Conservation (phyloP, 2,329 filamentous ascomycete genomes). For the Diaporthe vaccinii region DNA sequence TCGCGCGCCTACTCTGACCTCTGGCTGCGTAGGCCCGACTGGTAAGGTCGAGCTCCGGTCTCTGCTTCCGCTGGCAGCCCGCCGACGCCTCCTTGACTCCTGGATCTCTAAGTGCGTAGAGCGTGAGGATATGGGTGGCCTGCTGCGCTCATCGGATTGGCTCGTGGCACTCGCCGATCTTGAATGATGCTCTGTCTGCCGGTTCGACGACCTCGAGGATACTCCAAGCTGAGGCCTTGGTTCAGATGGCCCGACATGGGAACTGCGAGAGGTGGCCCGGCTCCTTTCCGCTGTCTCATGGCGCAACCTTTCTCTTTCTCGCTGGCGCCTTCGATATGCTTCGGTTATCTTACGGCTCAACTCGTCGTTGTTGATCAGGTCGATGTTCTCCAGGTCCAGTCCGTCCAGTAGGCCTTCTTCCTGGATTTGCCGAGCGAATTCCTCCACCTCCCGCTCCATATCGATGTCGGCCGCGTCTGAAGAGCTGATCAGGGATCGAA, state of each 20-base stretch:
- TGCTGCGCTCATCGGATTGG: slow-evolving; percentile 62
- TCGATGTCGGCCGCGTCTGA: slow-evolving; percentile 83
- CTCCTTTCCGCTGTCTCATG: slow-evolving; percentile 61
- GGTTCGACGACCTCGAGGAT: slow-evolving; percentile 46
- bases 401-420: slow-evolving; percentile 90
- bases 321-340: slow-evolving; percentile 84
- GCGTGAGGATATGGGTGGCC: slow-evolving; percentile 63
- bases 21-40: slow-evolving; percentile 55
- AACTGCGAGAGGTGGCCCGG: slow-evolving; percentile 56
- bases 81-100: slow-evolving; percentile 59
- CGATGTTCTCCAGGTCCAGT: slow-evolving; percentile 89
- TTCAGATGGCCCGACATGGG: slow-evolving; percentile 47
- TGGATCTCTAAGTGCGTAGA: slow-evolving; percentile 64
- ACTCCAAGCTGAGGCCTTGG: slow-evolving; percentile 47
- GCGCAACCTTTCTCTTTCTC: slow-evolving; percentile 70
- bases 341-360: slow-evolving; percentile 92
- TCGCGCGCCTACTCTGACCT: slow-evolving; percentile 65
- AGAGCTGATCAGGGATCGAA: slow-evolving; percentile 86
- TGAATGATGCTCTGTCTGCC: slow-evolving; percentile 57
- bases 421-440: slow-evolving; percentile 87
- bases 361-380: slow-evolving; percentile 86
- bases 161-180: slow-evolving; percentile 61
- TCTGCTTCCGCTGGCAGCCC: slow-evolving; percentile 64
- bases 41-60: slow-evolving; percentile 67
- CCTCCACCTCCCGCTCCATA: slow-evolving; percentile 89